Base-by-base conservation (phyloP, 176 grass and related monocot species). In the Bothriochloa decipiens region DNA sequence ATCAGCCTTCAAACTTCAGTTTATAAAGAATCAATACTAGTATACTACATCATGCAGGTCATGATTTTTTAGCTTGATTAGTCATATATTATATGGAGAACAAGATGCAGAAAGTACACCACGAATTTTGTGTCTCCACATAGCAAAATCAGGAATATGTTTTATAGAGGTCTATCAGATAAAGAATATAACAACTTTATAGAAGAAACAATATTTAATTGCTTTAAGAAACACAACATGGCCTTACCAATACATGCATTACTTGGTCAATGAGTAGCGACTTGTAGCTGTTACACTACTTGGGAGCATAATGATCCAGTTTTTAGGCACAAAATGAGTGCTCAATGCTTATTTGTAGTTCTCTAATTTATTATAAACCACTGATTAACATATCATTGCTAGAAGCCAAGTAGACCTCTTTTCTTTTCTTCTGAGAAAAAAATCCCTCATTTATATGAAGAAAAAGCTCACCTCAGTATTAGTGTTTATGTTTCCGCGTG, bases 11-110 rank as follows among this genome's bases (percentile, higher is more conserved):
- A 76, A 57, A 70, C 4, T 80, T 42, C 8, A 6, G 50, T 27
- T 72, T 27, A 64, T 65, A 12, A 41, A 88, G n/a, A 83, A 83
- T 65, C 4, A 61, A 77, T 26, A 33, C 29, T 32, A 32, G 29
- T 32, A 32, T 32, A 32, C 4, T 76, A 58, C 32, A 25, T 18
- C 63, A 46, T 18, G 32, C 58, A 57, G 28, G 7, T 11, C 16
- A n/a, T 41, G 33, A 75, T 81, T 81, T 68, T 81, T 17, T 2
- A 45, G 46, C 76, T n/a, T 75, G 76, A 76, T 40, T 81, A 60
- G 15, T 65, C 47, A 75, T 75, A 69, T 65, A 82, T 37, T 43
- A 58, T 33, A 20, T 80, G 67, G 20, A 50, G 35, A 72, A 75
- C 42, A 58, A 69, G 37, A 40, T 62, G 55, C 20, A 23, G 22